A percentile compares a stretch with the other conserved stretches of the same genome.
Conservation (phyloP, 1,284 basidiomycete species). For the Singerocomus inundabilis region DNA sequence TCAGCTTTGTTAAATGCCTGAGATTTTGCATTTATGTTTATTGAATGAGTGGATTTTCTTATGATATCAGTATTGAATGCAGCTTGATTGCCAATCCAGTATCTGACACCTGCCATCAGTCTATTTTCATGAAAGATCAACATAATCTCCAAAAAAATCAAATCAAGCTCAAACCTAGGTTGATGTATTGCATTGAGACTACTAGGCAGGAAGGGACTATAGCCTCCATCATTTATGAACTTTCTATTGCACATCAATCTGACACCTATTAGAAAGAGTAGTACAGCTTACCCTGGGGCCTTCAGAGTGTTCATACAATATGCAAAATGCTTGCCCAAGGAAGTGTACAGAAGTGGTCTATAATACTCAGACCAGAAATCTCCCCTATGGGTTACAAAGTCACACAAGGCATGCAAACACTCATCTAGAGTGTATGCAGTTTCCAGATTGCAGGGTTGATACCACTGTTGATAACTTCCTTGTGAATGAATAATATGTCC, state of each 20-base stretch:
- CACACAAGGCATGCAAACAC: constrained; percentile 51
- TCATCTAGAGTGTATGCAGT: constrained; percentile 58
- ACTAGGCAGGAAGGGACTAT: constrained; percentile 71
- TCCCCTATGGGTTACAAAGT: constrained; percentile 57
- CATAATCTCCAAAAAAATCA: background rate
- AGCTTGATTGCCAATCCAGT: constrained; percentile 63
- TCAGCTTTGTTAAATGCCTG: constrained; percentile 22
- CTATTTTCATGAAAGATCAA: constrained; percentile 34
- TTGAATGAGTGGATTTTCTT: constrained; percentile 32
- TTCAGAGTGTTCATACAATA: constrained; percentile 86
- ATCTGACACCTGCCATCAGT: constrained; percentile 69
- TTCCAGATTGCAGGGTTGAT: constrained; percentile 65
- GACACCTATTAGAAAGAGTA: background rate
- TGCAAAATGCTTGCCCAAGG: constrained; percentile 80
- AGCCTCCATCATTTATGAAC: constrained; percentile 61
- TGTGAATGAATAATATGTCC: constrained; percentile 45
- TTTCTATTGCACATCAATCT: constrained; percentile 44
- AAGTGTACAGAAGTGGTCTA: constrained; percentile 80
- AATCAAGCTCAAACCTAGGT: constrained; percentile 20
- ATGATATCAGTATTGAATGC: constrained; percentile 30
- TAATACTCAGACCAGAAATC: constrained; percentile 94
- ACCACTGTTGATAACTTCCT: constrained; percentile 83
- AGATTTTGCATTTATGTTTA: constrained; percentile 29
- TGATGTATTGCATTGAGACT: constrained; percentile 36
- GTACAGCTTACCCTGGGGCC: constrained; percentile 62